A percentile compares a stretch with the other conserved stretches of the same genome.
Evolutionary conservation across 805 yeast species (phyloP).

Genomic region (Candida silvicultrix): DNA sequence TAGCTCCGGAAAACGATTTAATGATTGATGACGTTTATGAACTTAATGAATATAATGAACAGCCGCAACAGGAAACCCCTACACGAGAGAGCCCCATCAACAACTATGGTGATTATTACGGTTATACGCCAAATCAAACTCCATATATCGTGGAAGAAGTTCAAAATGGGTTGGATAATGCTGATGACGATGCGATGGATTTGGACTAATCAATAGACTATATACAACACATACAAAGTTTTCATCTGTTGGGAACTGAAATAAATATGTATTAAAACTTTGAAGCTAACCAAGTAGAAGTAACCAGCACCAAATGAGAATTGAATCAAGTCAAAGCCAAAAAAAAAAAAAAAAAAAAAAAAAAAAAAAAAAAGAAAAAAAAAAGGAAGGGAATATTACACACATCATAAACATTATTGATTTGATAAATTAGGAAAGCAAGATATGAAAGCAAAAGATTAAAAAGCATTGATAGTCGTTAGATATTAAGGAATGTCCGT

Average conservation of each 20-base stretch:
- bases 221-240: neutral
- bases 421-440: too few species aligned
- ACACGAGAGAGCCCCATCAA: neutral
- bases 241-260: too few species aligned
- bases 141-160: constrained; percentile 1
- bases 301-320: neutral
- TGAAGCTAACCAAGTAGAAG: too few species aligned
- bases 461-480: too few species aligned
- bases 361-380: too few species aligned
- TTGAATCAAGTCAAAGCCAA: too few species aligned
- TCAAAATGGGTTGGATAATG: constrained; percentile 2
- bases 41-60: neutral
- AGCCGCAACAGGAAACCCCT: neutral
- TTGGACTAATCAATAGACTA: constrained; percentile 7
- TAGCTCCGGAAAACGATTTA: constrained; percentile 2
- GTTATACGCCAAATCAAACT: neutral
- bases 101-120: constrained; percentile 6
- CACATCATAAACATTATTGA: too few species aligned
- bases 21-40: constrained; percentile 7
- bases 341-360: too few species aligned
- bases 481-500: too few species aligned
- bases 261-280: too few species aligned
- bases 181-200: constrained; percentile 16
- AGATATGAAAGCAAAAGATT: too few species aligned
- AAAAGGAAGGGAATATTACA: too few species aligned